Evolutionary conservation across 169 alveolate species (phyloP).

Genomic region (Plasmodium chabaudi): DNA sequence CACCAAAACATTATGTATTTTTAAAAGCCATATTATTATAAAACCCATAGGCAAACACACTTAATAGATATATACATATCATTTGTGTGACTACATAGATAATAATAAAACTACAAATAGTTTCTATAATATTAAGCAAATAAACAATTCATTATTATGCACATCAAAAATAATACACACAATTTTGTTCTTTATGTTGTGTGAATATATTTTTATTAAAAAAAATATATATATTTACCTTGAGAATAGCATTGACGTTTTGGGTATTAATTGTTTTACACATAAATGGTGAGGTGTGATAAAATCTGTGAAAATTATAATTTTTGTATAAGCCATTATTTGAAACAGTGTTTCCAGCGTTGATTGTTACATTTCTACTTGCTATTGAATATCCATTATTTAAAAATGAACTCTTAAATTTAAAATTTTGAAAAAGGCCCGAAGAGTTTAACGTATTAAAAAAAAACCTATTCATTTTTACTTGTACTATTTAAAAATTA

Average conservation of each 20-base stretch:
- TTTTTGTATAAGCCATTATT: conserved; percentile 19
- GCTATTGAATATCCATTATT: conserved; percentile 48
- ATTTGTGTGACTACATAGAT: no score
- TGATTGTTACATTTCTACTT: conserved; percentile 38
- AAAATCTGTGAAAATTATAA: conserved; percentile 25
- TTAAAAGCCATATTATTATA: no score
- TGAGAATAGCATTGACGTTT: conserved; percentile 37
- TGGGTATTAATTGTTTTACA: conserved; percentile 35
- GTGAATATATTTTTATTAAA: no score
- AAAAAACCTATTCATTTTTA: conserved; percentile 68
- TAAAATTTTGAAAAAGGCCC: conserved; percentile 65
- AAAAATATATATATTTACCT: conserved; percentile 12
- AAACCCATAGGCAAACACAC: no score
- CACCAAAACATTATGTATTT: no score
- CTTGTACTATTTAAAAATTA: background rate
- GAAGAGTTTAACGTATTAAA: conserved; percentile 60
- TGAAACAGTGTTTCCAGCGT: conserved; percentile 1
- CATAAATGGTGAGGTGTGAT: conserved; percentile 75
- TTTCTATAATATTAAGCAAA: no score
- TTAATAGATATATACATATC: no score
- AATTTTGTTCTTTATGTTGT: no score
- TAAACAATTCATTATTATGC: no score
- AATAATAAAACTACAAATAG: no score
- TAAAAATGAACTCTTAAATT: conserved; percentile 58
- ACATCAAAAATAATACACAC: no score